Percentiles rank a stretch among this genome's conserved stretches.
Evolutionary conservation across 2,329 filamentous ascomycete species (phyloP).

Genomic region (Scopulariopsis brevicaulis): DNA sequence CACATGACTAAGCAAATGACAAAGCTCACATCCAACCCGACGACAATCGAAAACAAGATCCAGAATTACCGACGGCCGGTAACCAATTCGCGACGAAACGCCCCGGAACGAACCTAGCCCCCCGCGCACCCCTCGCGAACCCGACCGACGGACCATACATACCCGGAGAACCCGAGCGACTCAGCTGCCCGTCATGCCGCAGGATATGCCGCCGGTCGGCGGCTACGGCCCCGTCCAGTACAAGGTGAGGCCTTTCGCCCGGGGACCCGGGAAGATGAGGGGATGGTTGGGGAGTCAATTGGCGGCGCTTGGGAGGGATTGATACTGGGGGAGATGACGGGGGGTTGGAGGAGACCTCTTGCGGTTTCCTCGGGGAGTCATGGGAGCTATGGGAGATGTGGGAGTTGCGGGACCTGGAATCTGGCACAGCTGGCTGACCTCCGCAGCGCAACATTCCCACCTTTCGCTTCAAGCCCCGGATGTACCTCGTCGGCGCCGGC

Average conservation of each 20-base stretch:
- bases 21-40: not conserved
- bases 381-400: not conserved
- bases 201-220: conserved; percentile 92
- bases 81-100: not conserved
- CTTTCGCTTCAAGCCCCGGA: conserved; percentile 75
- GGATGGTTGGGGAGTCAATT: not conserved
- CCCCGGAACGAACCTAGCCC: not conserved
- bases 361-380: not conserved
- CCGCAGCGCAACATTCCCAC: conserved; percentile 79
- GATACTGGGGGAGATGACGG: not conserved
- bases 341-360: not conserved
- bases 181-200: conserved; percentile 59
- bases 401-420: not conserved
- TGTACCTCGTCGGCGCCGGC: conserved; percentile 66
- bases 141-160: not conserved
- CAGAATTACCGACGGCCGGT: not conserved
- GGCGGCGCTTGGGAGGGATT: not conserved
- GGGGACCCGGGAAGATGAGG: not conserved
- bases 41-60: not conserved
- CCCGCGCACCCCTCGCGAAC: not conserved
- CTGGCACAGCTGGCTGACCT: conserved; percentile 8
- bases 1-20: conserved; percentile 1
- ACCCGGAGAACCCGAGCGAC: not conserved
- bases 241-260: conserved; percentile 51
- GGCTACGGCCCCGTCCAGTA: conserved; percentile 97